Conservation (phyloP, 1,139 yeast genomes). For the Cylindricascospora bacillispora region DNA sequence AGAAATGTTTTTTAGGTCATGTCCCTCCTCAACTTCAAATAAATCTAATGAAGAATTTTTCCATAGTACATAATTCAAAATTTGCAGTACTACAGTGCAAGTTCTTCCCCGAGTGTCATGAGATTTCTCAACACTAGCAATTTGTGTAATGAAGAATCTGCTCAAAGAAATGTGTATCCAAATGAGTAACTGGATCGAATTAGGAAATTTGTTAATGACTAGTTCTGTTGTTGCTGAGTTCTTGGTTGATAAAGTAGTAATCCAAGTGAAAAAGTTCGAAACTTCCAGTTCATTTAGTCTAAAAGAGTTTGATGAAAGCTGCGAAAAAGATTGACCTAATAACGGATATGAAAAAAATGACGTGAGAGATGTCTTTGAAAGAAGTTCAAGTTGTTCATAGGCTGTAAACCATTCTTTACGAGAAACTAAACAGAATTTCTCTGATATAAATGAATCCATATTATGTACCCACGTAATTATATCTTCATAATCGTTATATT, state of each 20-base stretch:
- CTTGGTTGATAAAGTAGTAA: conserved; percentile 37
- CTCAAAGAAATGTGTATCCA: conserved; percentile 57
- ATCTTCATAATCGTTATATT: conserved; percentile 24
- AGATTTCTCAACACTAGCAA: conserved; percentile 45
- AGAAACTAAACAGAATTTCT: conserved; percentile 47
- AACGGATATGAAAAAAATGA: conserved; percentile 44
- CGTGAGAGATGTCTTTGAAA: conserved; percentile 38
- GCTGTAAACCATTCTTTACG: conserved; percentile 71
- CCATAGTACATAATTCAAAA: conserved; percentile 52
- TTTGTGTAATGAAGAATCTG: conserved; percentile 49
- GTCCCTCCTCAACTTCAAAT: conserved; percentile 29
- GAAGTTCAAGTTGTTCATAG: conserved; percentile 61
- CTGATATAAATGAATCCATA: conserved; percentile 50
- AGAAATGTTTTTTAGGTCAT: conserved; percentile 25
- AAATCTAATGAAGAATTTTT: conserved; percentile 56
- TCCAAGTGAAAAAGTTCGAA: conserved; percentile 59
- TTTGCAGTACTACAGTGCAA: conserved; percentile 57
- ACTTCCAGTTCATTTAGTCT: conserved; percentile 41
- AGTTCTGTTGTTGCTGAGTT: conserved; percentile 29
- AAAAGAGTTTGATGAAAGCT: conserved; percentile 15
- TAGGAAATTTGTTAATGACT: conserved; percentile 50
- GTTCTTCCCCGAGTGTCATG: conserved; percentile 52
- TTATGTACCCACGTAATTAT: conserved; percentile 36
- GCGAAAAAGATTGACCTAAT: conserved; percentile 9
- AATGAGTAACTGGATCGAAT: conserved; percentile 54